Conservation (phyloP, 208 protist genomes). For the Angomonas deanei region DNA sequence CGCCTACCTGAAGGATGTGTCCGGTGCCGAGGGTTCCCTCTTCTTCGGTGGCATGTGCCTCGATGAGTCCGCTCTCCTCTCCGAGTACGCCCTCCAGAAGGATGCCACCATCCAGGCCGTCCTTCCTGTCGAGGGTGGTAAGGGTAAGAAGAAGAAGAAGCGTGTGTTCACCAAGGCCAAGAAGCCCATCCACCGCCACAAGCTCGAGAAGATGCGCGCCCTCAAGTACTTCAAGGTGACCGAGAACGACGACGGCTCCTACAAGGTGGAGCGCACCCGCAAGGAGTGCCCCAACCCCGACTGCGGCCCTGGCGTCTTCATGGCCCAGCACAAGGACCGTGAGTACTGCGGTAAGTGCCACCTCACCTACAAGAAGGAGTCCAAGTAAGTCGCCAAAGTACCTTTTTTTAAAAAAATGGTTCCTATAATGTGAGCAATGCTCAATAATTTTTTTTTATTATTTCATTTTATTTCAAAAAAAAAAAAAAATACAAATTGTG, state of each 20-base stretch:
- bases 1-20: constrained; percentile 70
- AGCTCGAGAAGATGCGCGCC: constrained; percentile 98
- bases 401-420: no score
- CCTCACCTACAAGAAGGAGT: constrained; percentile 88
- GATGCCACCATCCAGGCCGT: constrained; percentile 89
- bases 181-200: constrained; percentile 98
- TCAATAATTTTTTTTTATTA: constrained; percentile 5
- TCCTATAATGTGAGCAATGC: no score
- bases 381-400: constrained; percentile 31
- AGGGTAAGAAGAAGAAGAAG: constrained; percentile 99
- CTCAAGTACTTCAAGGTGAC: constrained; percentile 99
- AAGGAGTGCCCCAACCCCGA: constrained; percentile 93
- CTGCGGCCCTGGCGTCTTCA: constrained; percentile 98
- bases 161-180: constrained; percentile 99
- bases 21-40: constrained; percentile 73
- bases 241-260: constrained; percentile 95
- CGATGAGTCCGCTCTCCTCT: constrained; percentile 63
- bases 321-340: constrained; percentile 98
- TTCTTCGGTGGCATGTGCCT: constrained; percentile 89
- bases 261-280: constrained; percentile 94
- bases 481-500: constrained; percentile 8
- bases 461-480: constrained; percentile 11
- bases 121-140: constrained; percentile 86
- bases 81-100: constrained; percentile 61
- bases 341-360: constrained; percentile 99